Base-by-base conservation (phyloP, 2,329 filamentous ascomycete genomes). In the Fusarium marasasianum region DNA sequence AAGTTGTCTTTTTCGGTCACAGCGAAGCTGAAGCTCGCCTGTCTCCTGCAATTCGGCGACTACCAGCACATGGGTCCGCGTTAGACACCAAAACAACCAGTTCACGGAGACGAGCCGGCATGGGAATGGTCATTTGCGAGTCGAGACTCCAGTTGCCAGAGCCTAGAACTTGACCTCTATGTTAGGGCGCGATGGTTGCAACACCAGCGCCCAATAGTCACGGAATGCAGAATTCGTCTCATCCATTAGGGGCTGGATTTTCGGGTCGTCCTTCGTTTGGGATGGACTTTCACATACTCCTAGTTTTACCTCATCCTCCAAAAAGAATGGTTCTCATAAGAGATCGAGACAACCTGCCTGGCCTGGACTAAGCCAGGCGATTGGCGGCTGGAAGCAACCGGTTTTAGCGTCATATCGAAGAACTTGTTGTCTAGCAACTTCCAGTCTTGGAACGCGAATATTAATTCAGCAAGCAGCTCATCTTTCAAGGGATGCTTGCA, bases 151-250 rank as follows among this genome's bases (percentile, higher is more conserved):
- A 50, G n/a, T n/a, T 51, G 40, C 56, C 53, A 64, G 53, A 68
- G 72, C 68, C 71, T 69, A 72, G 72, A 74, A 72, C 71, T 53
- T 37, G 20, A 57, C 43, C 59, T 55, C 41, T 35, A 40, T 50
- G 22, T 66, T 54, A 73, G 53, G 47, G 48, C 57, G 63, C 37
- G 53, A 63, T 35, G 57, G 50, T 29, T 74, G 41, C 50, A 57
- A 71, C 59, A 65, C 71, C 48, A 61, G 35, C 48, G 45, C 48
- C 48, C 55, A 54, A 65, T 70, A 71, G 63, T 63, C 33, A 51
- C 56, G 57, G 66, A 63, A 71, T 60, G 61, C 61, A 63, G 22
- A 55, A 35, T 59, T 63, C 59, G 45, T 67, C 47, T 44, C 44
- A 61, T 37, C 51, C 24, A 62, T 29, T n/a, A 15, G 33, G 50